Evolutionary conservation across 495 filamentous ascomycete species (phyloP).

Genomic region (Parachaetomium inaequale): DNA sequence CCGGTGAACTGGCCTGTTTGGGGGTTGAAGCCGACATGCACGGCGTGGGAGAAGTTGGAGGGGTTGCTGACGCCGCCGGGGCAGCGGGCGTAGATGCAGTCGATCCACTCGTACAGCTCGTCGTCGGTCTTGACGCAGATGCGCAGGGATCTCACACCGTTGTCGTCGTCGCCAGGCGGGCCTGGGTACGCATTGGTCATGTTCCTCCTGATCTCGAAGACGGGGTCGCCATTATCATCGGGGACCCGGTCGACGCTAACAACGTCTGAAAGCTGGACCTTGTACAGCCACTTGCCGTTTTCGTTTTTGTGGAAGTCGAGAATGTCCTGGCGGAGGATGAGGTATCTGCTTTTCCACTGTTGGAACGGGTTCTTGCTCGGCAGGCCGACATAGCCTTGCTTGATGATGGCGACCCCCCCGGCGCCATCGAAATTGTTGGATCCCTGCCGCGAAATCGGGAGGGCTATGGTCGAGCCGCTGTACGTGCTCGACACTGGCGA

Average conservation of each 20-base stretch:
- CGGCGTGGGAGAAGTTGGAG: constrained; percentile 92
- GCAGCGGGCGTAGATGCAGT: constrained; percentile 92
- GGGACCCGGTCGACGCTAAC: constrained; percentile 82
- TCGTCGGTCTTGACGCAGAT: constrained; percentile 91
- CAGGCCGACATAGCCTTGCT: constrained; percentile 67
- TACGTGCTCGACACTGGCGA: constrained; percentile 58
- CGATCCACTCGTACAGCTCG: constrained; percentile 97
- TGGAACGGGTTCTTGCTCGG: constrained; percentile 73
- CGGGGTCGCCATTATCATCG: constrained; percentile 63
- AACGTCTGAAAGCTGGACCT: constrained; percentile 79
- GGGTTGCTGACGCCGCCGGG: constrained; percentile 97
- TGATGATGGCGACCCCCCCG: constrained; percentile 69
- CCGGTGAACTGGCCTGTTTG: constrained; percentile 90
- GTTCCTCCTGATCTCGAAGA: constrained; percentile 85
- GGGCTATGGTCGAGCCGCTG: constrained; percentile 61
- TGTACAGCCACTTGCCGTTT: constrained; percentile 73
- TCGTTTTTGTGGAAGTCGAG: constrained; percentile 91
- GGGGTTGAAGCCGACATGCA: constrained; percentile 97
- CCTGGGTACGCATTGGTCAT: constrained; percentile 33
- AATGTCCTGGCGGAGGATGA: constrained; percentile 82
- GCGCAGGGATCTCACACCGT: constrained; percentile 71
- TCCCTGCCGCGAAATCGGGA: constrained; percentile 59
- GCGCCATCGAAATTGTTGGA: constrained; percentile 57
- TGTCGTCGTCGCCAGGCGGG: constrained; percentile 61
- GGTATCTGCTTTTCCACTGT: constrained; percentile 80